A percentile compares a stretch with the other conserved stretches of the same genome.
phyloP scores from a whole-genome alignment of 345 rosid species.

The Streptanthus diversifolius region DNA sequence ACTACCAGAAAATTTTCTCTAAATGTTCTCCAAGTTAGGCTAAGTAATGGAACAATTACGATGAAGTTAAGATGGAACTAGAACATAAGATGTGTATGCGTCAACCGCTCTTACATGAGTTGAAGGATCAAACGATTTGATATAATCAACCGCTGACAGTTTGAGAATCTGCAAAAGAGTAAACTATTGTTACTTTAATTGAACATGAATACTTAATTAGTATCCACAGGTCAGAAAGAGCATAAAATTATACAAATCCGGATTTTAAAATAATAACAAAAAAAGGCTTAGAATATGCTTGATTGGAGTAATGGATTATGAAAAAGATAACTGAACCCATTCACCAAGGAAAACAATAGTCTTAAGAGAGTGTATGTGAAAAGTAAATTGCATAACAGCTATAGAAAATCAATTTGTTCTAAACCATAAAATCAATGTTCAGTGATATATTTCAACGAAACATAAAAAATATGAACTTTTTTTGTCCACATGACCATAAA shows the following conservation, averaged over 20 bases:
- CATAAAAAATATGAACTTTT: background rate
- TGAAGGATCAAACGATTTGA: constrained; percentile 70
- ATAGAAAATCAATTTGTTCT: background rate
- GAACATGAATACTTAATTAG: background rate
- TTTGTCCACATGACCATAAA: constrained; percentile 1
- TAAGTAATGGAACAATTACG: background rate
- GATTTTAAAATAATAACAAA: background rate
- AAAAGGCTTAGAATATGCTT: constrained; percentile 6
- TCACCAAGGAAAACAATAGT: background rate
- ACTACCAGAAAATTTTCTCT: background rate
- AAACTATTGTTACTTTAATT: constrained; percentile 5
- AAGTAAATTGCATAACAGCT: constrained; percentile 5
- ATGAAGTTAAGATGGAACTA: constrained; percentile 9
- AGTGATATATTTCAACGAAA: background rate
- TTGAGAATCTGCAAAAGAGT: constrained; percentile 66
- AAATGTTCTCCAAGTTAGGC: constrained; percentile 7
- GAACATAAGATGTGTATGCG: background rate
- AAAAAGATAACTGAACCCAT: background rate
- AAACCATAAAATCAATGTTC: background rate
- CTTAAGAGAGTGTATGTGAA: constrained; percentile 3
- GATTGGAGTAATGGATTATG: background rate
- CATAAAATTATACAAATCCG: background rate
- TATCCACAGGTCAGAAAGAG: background rate
- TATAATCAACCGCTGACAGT: constrained; percentile 63
- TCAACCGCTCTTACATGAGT: constrained; percentile 55